These are phyloP conservation scores for Phytopythium oedochilum DNA, from an alignment of 352 stramenopile genomes.

Conservation along the genomic window DNA sequence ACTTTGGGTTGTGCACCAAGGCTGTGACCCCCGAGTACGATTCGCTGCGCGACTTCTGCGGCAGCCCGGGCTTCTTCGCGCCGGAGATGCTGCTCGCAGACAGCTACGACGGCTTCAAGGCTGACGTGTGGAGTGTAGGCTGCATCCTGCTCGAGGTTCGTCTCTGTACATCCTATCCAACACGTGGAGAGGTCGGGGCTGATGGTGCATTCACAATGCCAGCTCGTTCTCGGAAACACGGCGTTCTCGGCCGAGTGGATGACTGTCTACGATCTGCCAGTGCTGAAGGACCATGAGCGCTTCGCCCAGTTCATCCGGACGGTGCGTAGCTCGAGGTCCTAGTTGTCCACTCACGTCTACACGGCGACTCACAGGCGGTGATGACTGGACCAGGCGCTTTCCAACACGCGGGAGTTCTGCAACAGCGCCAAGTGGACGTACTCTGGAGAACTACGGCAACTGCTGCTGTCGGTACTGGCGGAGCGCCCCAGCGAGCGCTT, in stretches of 20 bases:
- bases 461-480: conserved; percentile 37
- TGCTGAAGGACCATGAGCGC: conserved; percentile 51
- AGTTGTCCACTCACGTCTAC: neutral
- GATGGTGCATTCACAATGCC: neutral
- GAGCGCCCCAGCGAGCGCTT: conserved; percentile 32
- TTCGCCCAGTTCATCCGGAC: conserved; percentile 38
- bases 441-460: conserved; percentile 32
- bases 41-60: conserved; percentile 69
- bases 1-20: conserved; percentile 77
- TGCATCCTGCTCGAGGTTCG: conserved; percentile 79
- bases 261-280: conserved; percentile 70
- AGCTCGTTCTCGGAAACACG: conserved; percentile 75
- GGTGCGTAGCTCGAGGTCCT: conserved; percentile 8
- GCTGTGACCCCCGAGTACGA: conserved; percentile 22
- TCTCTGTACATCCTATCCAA: neutral
- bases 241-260: conserved; percentile 86
- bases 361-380: neutral
- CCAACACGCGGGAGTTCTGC: conserved; percentile 21
- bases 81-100: conserved; percentile 70
- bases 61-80: conserved; percentile 81
- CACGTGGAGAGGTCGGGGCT: no score
- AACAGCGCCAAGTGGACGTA: conserved; percentile 37
- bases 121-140: conserved; percentile 83
- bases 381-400: neutral
- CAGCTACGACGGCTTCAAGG: conserved; percentile 65